Evolutionary conservation across 352 stramenopile species (phyloP), one percentile per base, ranked within the genome.

Genomic region (Pythium sukuiense): DNA sequence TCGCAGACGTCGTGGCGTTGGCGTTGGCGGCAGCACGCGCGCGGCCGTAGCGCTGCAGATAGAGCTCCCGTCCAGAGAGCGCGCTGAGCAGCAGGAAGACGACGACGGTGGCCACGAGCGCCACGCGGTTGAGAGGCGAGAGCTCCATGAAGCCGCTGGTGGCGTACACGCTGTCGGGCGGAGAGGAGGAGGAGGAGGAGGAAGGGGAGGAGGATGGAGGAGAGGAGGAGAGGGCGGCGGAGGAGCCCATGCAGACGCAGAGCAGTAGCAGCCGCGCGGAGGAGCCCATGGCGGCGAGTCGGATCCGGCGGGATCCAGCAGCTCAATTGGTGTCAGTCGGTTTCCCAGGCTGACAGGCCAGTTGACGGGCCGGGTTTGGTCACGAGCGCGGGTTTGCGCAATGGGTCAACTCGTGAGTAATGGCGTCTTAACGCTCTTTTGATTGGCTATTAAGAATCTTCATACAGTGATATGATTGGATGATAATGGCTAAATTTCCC

Each of bases 21-120:
- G 55, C 29, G 29, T 27, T 52, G 26, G 37, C 50, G 4, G 55
- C 32, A 18, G 59, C 48, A 30, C 41, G 56, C 6, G 41, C 71
- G 26, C 73, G 71, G 50, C 69, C 64, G 26, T 68, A 67, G 64
- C 84, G 80, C 43, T 86, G 76, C 5, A 59, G 48, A 60, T 71
- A 88, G 55, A 92, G 65, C 18, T 88, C 69, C 57, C 76, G 72
- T 1, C 83, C 83, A 0, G 81, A 88, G 62, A 92, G 66, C 24
- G 72, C 30, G 45, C 79, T 89, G 48, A 90, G 80, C 35, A 70
- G 55, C n/a, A 88, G 45, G 65, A 92, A 92, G 45, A 89, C 69
- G 37, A 79, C 49, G 62, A 92, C 81, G 32, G 81, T 89, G 18
- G 80, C 50, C 24, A 85, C 18, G 49, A 92, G 56, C 26, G 88